phyloP scores from a whole-genome alignment of 2,329 filamentous ascomycete genomes.

The Fusarium kyushuense region DNA sequence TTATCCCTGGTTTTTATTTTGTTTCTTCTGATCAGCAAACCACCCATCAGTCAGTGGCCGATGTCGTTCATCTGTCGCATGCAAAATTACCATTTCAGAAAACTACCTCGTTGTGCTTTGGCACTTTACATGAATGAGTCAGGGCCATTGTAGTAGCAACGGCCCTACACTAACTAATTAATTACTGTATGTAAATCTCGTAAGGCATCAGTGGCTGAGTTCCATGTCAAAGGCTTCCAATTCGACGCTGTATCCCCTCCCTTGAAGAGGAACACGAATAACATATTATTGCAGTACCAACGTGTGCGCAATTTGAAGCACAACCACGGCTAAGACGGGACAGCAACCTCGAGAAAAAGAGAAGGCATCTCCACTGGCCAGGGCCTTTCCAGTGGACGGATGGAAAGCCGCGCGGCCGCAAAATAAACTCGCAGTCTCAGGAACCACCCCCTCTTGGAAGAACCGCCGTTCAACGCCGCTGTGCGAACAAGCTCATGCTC shows the following conservation, averaged over 20 bases:
- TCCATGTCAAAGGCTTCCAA: constrained; percentile 4
- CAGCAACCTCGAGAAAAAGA: constrained; percentile 35
- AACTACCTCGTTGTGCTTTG: not conserved
- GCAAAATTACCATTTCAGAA: not conserved
- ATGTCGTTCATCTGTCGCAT: not conserved
- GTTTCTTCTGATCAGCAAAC: not conserved
- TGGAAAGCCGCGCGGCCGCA: constrained; percentile 41
- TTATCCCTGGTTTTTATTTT: not conserved
- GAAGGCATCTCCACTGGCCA: constrained; percentile 33
- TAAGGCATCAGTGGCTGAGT: constrained; percentile 35
- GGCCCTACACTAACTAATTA: not conserved
- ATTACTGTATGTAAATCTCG: constrained; percentile 8
- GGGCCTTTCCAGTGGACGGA: constrained; percentile 36
- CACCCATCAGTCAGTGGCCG: not conserved
- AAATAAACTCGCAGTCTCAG: constrained; percentile 43
- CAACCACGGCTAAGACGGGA: constrained; percentile 40
- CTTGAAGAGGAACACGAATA: constrained; percentile 16
- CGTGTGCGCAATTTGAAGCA: constrained; percentile 16
- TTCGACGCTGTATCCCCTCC: constrained; percentile 12
- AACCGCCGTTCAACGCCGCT: constrained; percentile 14
- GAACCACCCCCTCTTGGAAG: constrained; percentile 18
- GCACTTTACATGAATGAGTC: constrained; percentile 10
- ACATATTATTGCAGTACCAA: constrained; percentile 34
- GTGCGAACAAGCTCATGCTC: constrained; percentile 14
- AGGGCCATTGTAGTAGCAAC: not conserved